Conservation (phyloP, 257 asterid genomes). For the Datura wrightii region DNA sequence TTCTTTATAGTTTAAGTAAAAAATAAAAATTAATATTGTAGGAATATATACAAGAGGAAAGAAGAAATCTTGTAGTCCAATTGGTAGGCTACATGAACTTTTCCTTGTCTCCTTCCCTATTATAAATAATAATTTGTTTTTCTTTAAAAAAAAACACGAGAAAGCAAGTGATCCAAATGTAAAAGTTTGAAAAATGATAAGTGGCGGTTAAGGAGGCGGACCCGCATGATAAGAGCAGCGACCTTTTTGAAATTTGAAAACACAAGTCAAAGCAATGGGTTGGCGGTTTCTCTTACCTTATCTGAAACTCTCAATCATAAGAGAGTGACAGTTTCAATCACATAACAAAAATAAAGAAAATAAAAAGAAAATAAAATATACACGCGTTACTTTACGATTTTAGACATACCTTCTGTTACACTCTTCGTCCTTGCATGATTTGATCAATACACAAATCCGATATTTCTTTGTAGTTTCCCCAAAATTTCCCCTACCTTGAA, state of each 20-base stretch:
- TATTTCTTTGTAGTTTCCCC: not conserved
- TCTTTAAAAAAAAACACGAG: too few relatives aligned
- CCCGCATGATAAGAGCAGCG: slow-evolving; percentile 2
- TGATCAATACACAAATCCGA: slow-evolving; percentile 12
- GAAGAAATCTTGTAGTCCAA: too few relatives aligned
- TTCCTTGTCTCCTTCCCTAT: too few relatives aligned
- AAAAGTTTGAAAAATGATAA: not conserved
- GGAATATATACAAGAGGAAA: too few relatives aligned
- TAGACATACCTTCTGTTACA: not conserved
- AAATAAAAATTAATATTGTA: too few relatives aligned
- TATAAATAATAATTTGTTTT: too few relatives aligned
- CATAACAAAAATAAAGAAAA: not conserved
- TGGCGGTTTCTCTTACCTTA: slow-evolving; percentile 29
- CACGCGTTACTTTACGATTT: not conserved
- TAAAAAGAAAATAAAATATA: not conserved
- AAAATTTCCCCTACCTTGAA: not conserved
- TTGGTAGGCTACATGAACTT: too few relatives aligned
- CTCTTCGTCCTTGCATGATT: slow-evolving; percentile 4
- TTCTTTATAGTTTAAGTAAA: too few relatives aligned
- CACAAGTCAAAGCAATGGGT: not conserved
- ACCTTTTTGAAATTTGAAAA: slow-evolving; percentile 2
- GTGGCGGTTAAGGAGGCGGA: slow-evolving; percentile 13
- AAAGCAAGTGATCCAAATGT: too few relatives aligned
- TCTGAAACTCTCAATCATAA: slow-evolving; percentile 24
- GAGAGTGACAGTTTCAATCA: slow-evolving; percentile 4